These are phyloP conservation scores for Camellia japonica DNA, from an alignment of 148 eudicot species.

Conservation along the genomic window DNA sequence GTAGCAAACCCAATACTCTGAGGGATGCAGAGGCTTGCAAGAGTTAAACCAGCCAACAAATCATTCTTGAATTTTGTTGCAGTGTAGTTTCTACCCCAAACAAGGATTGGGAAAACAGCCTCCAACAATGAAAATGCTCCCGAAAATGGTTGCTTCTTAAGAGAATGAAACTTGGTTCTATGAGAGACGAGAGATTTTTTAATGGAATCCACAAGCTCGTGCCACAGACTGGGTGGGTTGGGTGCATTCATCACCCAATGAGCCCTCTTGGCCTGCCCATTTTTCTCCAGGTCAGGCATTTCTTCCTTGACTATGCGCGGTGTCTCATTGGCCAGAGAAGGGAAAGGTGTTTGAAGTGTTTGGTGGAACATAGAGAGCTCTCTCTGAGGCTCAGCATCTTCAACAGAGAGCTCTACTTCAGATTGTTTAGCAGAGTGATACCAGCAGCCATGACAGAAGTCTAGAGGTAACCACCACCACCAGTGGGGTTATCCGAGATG, in stretches of 20 bases:
- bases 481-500: conserved; percentile 19
- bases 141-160: conserved; percentile 18
- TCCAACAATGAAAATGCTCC: conserved; percentile 14
- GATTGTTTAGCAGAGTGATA: too few relatives aligned
- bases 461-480: too few relatives aligned
- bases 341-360: conserved; percentile 36
- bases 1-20: conserved; percentile 53
- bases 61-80: conserved; percentile 29
- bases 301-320: too few relatives aligned
- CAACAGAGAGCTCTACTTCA: background rate
- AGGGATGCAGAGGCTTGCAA: conserved; percentile 46
- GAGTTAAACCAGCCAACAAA: conserved; percentile 39
- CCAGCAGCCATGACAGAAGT: too few relatives aligned
- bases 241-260: conserved; percentile 34
- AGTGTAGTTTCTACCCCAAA: conserved; percentile 22
- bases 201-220: conserved; percentile 3
- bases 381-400: background rate
- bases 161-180: conserved; percentile 6
- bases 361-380: conserved; percentile 36
- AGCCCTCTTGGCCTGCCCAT: conserved; percentile 13
- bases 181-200: background rate
- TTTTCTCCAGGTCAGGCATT: conserved; percentile 4
- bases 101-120: conserved; percentile 26
- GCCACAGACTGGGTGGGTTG: conserved; percentile 27
- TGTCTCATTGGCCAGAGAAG: conserved; percentile 9